Conservation (phyloP, 176 grass and related monocot genomes). For the Raddia distichophylla region DNA sequence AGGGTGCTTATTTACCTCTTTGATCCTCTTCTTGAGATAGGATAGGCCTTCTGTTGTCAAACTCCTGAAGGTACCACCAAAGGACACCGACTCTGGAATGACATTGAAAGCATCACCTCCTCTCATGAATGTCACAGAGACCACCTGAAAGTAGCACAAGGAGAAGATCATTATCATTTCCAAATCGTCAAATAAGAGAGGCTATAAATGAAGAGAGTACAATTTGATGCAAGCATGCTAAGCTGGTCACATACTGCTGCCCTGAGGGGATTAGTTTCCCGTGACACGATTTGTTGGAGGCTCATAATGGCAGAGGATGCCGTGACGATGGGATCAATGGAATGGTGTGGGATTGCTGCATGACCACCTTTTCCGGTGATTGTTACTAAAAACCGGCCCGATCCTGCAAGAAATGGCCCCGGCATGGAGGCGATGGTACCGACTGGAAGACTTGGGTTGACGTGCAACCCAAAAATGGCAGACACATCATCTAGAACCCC, state of each 20-base stretch:
- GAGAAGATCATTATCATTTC: neutral
- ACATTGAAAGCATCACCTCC: constrained; percentile 71
- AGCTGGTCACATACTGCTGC: constrained; percentile 43
- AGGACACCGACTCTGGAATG: constrained; percentile 59
- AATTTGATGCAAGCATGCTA: neutral
- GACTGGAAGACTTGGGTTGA: constrained; percentile 7
- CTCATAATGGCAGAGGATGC: constrained; percentile 56
- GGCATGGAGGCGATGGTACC: constrained; percentile 35
- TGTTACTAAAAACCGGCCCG: constrained; percentile 30
- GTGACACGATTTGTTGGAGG: constrained; percentile 60
- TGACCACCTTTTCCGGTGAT: constrained; percentile 60
- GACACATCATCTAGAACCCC: constrained; percentile 35
- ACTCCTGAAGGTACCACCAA: constrained; percentile 71
- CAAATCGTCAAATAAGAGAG: neutral
- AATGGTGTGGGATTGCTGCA: constrained; percentile 51
- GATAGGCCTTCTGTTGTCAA: constrained; percentile 59
- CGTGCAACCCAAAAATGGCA: constrained; percentile 53
- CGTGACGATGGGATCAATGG: constrained; percentile 57
- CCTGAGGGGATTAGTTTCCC: constrained; percentile 64
- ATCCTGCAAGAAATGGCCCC: constrained; percentile 41
- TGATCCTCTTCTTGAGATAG: constrained; percentile 58
- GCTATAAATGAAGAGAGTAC: neutral
- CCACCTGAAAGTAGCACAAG: constrained; percentile 44
- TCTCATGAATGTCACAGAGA: constrained; percentile 61
- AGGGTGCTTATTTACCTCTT: constrained; percentile 38